Percentiles rank a stretch among this genome's conserved stretches.
Conservation (phyloP, 768 basidiomycete genomes). For the Nidula microcarpa region DNA sequence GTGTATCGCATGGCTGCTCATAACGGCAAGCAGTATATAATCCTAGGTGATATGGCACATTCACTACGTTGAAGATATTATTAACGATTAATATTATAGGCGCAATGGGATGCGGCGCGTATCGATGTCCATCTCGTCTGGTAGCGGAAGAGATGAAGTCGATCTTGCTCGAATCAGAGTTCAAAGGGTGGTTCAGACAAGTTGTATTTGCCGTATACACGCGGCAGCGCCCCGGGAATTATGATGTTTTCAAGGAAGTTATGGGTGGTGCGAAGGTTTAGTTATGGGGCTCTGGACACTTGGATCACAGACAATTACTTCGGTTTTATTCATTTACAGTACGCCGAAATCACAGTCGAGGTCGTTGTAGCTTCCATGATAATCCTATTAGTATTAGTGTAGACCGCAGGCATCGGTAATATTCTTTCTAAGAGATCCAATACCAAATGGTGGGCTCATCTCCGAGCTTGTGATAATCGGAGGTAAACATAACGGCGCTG, state of each 20-base stretch:
- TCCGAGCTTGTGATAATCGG: constrained; percentile 56
- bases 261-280: constrained; percentile 13
- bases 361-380: no score
- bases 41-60: constrained; percentile 27
- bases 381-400: no score
- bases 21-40: constrained; percentile 28
- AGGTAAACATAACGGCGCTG: constrained; percentile 60
- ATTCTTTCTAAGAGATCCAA: constrained; percentile 53
- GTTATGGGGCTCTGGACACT: neutral
- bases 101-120: constrained; percentile 44
- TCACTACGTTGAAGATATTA: neutral
- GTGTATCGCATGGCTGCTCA: constrained; percentile 40
- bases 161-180: constrained; percentile 36
- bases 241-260: constrained; percentile 30
- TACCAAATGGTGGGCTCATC: constrained; percentile 50
- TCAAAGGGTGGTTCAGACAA: constrained; percentile 35
- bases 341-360: no score
- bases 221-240: constrained; percentile 25
- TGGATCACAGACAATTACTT: no score
- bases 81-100: constrained; percentile 14
- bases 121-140: constrained; percentile 32
- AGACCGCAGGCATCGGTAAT: constrained; percentile 56
- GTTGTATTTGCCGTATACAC: constrained; percentile 42
- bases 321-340: no score
- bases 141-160: constrained; percentile 40